Percentiles rank a stretch among this genome's conserved stretches.
Conservation (phyloP, 2,329 filamentous ascomycete genomes). For the Scedosporium boydii region DNA sequence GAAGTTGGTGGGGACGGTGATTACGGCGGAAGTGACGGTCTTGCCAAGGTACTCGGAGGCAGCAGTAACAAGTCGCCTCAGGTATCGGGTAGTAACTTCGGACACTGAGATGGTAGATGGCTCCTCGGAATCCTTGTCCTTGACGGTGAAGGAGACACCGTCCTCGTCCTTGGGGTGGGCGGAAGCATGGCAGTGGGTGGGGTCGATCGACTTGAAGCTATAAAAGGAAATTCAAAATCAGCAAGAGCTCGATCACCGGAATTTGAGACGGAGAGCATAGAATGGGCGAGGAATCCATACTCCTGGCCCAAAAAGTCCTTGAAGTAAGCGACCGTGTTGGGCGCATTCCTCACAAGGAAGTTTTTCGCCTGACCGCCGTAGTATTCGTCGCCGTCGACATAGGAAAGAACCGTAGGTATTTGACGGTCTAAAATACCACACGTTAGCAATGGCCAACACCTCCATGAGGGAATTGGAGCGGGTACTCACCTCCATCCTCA, state of each 20-base stretch:
- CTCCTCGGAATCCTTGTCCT: slow-evolving; percentile 59
- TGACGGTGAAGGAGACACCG: slow-evolving; percentile 71
- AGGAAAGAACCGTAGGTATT: slow-evolving; percentile 89
- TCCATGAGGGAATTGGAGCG: background rate
- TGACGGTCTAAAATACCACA: slow-evolving; percentile 63
- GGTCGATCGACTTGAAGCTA: slow-evolving; percentile 85
- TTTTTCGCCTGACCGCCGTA: slow-evolving; percentile 91
- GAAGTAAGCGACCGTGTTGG: slow-evolving; percentile 93
- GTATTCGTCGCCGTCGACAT: slow-evolving; percentile 93
- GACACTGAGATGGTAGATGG: slow-evolving; percentile 62
- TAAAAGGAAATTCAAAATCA: background rate
- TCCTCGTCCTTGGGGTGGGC: slow-evolving; percentile 75
- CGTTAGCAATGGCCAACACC: background rate
- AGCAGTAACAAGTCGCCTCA: slow-evolving; percentile 70
- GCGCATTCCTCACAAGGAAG: slow-evolving; percentile 83
- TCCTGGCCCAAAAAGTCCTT: slow-evolving; percentile 92
- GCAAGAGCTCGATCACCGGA: slow-evolving; percentile 1
- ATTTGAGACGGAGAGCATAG: background rate
- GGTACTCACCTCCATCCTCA: slow-evolving; percentile 80
- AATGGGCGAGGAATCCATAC: slow-evolving; percentile 37
- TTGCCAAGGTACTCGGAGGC: slow-evolving; percentile 90
- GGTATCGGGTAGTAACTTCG: slow-evolving; percentile 76
- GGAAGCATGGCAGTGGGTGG: slow-evolving; percentile 86
- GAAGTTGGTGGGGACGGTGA: slow-evolving; percentile 92
- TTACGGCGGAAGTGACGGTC: slow-evolving; percentile 85